These are phyloP conservation scores for Termitomyces sp. DNA, from an alignment of 768 basidiomycete genomes.

Conservation along the genomic window DNA sequence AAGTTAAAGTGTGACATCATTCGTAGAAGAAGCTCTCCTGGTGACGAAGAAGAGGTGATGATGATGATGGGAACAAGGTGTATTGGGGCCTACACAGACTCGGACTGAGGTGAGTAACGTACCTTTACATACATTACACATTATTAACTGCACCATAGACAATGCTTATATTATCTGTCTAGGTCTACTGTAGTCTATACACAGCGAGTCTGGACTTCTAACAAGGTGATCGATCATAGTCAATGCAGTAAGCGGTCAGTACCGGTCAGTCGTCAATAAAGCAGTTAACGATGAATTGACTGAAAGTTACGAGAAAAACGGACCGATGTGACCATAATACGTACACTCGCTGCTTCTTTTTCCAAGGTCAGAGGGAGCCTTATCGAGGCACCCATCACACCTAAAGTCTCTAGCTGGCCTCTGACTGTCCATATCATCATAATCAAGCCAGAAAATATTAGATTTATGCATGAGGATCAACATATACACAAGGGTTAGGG, in stretches of 20 bases:
- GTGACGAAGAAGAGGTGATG: no score
- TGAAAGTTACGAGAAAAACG: not conserved
- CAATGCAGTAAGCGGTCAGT: not conserved
- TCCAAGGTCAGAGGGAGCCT: not conserved
- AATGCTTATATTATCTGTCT: no score
- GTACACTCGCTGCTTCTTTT: not conserved
- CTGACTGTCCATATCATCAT: not conserved
- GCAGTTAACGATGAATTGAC: not conserved
- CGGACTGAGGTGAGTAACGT: no score
- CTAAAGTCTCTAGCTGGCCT: not conserved
- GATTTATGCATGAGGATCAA: not conserved
- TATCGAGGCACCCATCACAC: not conserved
- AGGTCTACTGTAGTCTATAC: no score
- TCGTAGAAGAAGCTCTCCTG: no score
- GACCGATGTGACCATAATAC: not conserved
- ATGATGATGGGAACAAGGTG: no score
- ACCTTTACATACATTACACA: no score
- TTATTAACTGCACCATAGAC: no score
- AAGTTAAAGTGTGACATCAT: not conserved
- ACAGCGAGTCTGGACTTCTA: no score
- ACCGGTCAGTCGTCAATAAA: no score
- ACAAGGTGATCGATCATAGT: not conserved
- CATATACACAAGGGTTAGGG: not conserved
- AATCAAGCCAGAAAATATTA: not conserved
- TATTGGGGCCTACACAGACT: no score